These are phyloP conservation scores for Populus ilicifolia DNA, from an alignment of 345 rosid genomes.

Conservation along the genomic window DNA sequence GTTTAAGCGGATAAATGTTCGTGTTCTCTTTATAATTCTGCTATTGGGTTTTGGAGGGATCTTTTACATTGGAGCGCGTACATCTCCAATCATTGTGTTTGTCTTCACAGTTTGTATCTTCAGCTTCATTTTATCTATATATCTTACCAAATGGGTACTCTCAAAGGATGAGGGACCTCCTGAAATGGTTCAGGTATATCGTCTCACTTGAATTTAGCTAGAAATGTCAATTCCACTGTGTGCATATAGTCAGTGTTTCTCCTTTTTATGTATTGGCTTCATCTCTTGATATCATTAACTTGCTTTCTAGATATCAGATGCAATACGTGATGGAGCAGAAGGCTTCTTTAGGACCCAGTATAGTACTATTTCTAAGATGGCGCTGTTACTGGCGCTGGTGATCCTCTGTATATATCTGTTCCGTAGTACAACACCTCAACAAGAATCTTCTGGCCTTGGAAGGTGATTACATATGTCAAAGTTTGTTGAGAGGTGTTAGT, in stretches of 20 bases:
- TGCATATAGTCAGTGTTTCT: not conserved
- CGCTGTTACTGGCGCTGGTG: slow-evolving; percentile 75
- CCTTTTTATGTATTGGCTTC: not conserved
- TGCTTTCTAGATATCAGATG: slow-evolving; percentile 85
- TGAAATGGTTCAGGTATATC: slow-evolving; percentile 83
- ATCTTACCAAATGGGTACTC: slow-evolving; percentile 93
- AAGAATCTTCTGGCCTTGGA: slow-evolving; percentile 95
- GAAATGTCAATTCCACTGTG: not conserved
- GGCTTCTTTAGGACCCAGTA: slow-evolving; percentile 98
- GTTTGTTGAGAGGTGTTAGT: slow-evolving; percentile 1
- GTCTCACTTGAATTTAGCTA: slow-evolving; percentile 1
- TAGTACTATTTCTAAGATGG: slow-evolving; percentile 96
- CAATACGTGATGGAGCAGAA: slow-evolving; percentile 99
- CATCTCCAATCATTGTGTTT: slow-evolving; percentile 89
- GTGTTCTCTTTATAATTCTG: slow-evolving; percentile 63
- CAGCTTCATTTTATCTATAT: slow-evolving; percentile 70
- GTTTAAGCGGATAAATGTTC: slow-evolving; percentile 71
- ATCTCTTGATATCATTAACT: slow-evolving; percentile 29
- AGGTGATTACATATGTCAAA: slow-evolving; percentile 46
- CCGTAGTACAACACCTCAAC: slow-evolving; percentile 87
- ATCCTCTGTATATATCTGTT: slow-evolving; percentile 82
- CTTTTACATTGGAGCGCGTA: slow-evolving; percentile 81
- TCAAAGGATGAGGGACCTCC: slow-evolving; percentile 99
- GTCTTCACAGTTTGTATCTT: slow-evolving; percentile 79
- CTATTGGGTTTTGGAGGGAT: slow-evolving; percentile 68